Conservation (phyloP, 192 early-diverging fungal genomes). For the Paraglomus brasilianum region DNA sequence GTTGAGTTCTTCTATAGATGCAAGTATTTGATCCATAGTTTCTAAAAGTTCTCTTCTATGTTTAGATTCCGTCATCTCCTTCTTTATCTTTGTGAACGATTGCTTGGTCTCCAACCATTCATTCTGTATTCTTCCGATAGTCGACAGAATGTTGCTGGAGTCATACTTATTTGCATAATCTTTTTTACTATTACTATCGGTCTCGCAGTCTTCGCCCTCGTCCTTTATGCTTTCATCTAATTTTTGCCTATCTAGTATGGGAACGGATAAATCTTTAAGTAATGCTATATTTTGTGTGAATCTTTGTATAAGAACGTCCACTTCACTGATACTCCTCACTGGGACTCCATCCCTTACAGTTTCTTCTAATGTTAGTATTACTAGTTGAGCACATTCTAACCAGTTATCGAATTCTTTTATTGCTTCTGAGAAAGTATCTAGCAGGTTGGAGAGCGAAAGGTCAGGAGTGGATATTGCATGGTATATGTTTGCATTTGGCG, state of each 20-base stretch:
- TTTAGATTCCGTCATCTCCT: slow-evolving; percentile 42
- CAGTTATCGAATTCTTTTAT: slow-evolving; percentile 42
- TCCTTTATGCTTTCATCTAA: slow-evolving; percentile 34
- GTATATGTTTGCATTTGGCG: slow-evolving; percentile 44
- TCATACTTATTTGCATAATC: background rate
- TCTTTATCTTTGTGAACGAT: slow-evolving; percentile 53
- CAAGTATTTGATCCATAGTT: slow-evolving; percentile 44
- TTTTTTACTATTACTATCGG: slow-evolving; percentile 22
- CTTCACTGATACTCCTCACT: slow-evolving; percentile 39
- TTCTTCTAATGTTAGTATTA: slow-evolving; percentile 53
- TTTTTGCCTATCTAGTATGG: slow-evolving; percentile 33
- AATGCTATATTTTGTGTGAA: slow-evolving; percentile 47
- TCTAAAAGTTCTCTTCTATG: slow-evolving; percentile 37
- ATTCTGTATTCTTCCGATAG: slow-evolving; percentile 46
- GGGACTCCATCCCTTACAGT: slow-evolving; percentile 45
- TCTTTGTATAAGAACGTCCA: slow-evolving; percentile 44
- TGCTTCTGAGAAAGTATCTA: slow-evolving; percentile 39
- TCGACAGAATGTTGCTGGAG: slow-evolving; percentile 31
- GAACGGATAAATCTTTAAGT: slow-evolving; percentile 43
- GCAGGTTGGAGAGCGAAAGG: slow-evolving; percentile 36
- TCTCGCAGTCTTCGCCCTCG: slow-evolving; percentile 29
- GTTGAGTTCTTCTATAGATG: slow-evolving; percentile 45
- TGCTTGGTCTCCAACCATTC: slow-evolving; percentile 58
- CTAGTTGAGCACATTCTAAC: slow-evolving; percentile 54
- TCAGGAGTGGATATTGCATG: slow-evolving; percentile 41